Evolutionary conservation across 2,329 filamentous ascomycete genomes (phyloP), one percentile per base, ranked within the genome.

Genomic region (Cladophialophora carrionii): DNA sequence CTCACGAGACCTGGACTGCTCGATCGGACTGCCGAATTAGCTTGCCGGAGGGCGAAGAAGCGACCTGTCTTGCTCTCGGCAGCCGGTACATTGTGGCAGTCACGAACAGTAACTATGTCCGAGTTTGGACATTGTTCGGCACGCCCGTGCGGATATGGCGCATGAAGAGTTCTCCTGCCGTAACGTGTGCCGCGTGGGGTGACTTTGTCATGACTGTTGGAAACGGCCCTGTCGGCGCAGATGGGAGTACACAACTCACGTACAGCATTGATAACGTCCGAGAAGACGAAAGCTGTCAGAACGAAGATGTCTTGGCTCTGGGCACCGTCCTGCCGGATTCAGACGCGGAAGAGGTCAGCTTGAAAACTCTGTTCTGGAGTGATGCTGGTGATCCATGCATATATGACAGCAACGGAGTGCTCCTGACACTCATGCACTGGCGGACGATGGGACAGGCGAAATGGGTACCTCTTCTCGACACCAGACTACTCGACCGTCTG

Each of bases 141-240:
- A 88, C 96, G 37, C 93, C 95, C 0, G 90, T 92, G 71, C 88
- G 90, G 57, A 88, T 99, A 1, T 97, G 96, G 76, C 85, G 95
- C 26, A 92, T 96, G 69, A 98, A 98, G 81, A 93, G 90, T 77
- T 87, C 86, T 2, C 93, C 94, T 1, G 90, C 91, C 58, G 92
- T 99, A 22, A 95, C 92, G 0, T 99, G 95, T 74, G 92, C 92
- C 0, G 94, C 92, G 71, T 98, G 91, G 91, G 85, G 90, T 70
- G 92, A 99, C 80, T 98, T 98, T 76, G 89, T 99, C n/a, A 85
- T 98, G 75, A 97, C 93, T 0, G 87, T 99, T 71, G 94, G 94
- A 61, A 99, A 99, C 72, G 96, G 96, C 0, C 87, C 95, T 0
- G 85, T 96, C 37, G 88, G 88, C 12, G 85, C 88, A 9, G 89